Base-by-base conservation (phyloP, 2,329 filamentous ascomycete genomes). In the Diaporthe amygdali region DNA sequence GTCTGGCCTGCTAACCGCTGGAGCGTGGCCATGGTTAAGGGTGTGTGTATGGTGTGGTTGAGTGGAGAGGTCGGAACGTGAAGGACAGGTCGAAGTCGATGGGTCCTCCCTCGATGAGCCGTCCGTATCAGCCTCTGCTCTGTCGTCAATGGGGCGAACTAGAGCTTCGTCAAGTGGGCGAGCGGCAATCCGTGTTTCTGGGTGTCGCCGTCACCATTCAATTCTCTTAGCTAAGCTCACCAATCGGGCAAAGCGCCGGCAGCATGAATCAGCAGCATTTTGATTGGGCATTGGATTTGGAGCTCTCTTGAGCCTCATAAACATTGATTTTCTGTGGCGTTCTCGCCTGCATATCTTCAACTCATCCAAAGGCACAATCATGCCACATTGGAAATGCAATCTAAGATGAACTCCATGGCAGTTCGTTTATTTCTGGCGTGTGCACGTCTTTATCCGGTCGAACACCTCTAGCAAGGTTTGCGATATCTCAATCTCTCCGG, bases 1-100 rank as follows among this genome's bases (percentile, higher is more conserved):
- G 89, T 87, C 83, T 87, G 89, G 87, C 90, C 88, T 82, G 91
- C 92, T 80, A 95, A 87, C 83, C 93, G 91, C 84, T 90, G 90
- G 80, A 95, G 85, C 78, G 90, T 87, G 82, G 92, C 88, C 93
- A 95, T 95, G 30, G 52, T 49, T 25, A 22, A 54, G 41, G 51
- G 22, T 25, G 14, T 20, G 37, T 84, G 82, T 85, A 46, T n/a
- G 30, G 39, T 27, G 74, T 78, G 72, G 73, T 71, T 71, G 74
- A 76, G 74, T 51, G 75, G 73, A 75, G 76, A 78, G 75, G 76
- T 75, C 74, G 74, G 64, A 55, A 67, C 66, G 37, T 73, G 52
- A 72, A 56, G 70, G 55, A 59, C 59, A 66, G 46, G 66, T 71
- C 68, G 69, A 64, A 68, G 30, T 66, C 66, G 61, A 63, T 72